Conservation (phyloP, 208 protist species). For the Perkinsela sp. region DNA sequence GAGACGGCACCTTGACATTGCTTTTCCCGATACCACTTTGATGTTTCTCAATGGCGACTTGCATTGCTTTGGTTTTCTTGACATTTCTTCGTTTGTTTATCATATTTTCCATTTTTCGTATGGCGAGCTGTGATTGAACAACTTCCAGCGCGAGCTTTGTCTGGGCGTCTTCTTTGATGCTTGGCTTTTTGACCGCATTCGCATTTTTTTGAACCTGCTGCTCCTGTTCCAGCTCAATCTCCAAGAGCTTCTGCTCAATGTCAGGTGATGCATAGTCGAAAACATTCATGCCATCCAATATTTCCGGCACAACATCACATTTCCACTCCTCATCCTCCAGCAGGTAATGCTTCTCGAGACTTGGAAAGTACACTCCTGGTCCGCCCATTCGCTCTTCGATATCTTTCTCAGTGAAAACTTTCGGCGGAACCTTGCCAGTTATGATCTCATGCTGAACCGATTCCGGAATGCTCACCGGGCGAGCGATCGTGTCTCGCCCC, state of each 20-base stretch:
- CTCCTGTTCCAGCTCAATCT: constrained; percentile 73
- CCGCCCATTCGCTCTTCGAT: constrained; percentile 68
- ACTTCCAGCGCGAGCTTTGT: background rate
- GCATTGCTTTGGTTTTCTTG: constrained; percentile 2
- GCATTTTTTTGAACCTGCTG: constrained; percentile 62
- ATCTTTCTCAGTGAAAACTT: constrained; percentile 61
- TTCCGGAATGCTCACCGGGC: constrained; percentile 32
- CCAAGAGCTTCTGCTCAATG: constrained; percentile 68
- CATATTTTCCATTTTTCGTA: background rate
- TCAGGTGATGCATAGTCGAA: constrained; percentile 96
- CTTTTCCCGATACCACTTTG: background rate
- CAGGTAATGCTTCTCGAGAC: constrained; percentile 57
- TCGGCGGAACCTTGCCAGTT: constrained; percentile 8
- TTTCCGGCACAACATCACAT: constrained; percentile 93
- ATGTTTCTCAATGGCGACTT: background rate
- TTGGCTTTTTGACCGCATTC: constrained; percentile 58
- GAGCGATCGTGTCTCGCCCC: constrained; percentile 51
- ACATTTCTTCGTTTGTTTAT: background rate
- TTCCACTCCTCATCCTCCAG: constrained; percentile 82
- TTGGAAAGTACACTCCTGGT: constrained; percentile 58
- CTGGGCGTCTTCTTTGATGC: constrained; percentile 9
- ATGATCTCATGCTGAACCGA: constrained; percentile 15
- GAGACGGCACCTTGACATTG: background rate
- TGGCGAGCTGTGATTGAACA: constrained; percentile 1
- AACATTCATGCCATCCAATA: constrained; percentile 98